Base-by-base conservation (phyloP, 768 basidiomycete species). In the Daedaleopsis sinensis region DNA sequence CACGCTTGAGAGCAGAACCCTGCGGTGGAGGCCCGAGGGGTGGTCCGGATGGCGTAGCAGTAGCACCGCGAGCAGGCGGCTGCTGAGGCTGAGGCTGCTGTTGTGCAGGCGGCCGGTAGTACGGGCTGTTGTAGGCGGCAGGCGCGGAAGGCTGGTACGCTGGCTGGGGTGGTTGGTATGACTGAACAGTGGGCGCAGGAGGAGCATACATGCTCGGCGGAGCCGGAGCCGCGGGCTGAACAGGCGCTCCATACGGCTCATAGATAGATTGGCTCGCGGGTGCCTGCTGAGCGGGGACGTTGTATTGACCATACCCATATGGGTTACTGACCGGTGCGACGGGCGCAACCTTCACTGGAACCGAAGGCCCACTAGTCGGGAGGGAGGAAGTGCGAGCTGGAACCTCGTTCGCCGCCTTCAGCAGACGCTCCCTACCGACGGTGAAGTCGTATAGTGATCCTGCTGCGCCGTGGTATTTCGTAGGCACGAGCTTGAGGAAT, bases 401-500 rank as follows among this genome's bases (percentile, higher is more conserved):
- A 1, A 67, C 32, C 23, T 66, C 55, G 19, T 57, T 64, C 15
- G 67, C 67, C 3, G 78, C 79, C 35, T 72, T 65, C 55, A 82
- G 67, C 13, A 87, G 63, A 43, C 85, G 76, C 42, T 83, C 80
- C 50, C 83, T 71, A 16, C 79, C 80, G 21, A 75, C 73, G 11
- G 73, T 71, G 70, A 79, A 77, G 67, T 82, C 73, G 55, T 77
- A 60, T 7, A 69, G 70, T 9, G 70, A 70, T 0, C 74, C 82
- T 5, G 78, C 76, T 3, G 83, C 79, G 6, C 90, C 90, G 50
- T 84, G 83, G 75, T 97, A 98, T 53, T 86, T 87, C 12, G 76
- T 67, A 1, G 97, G 97, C 0, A 89, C 93, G 66, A 93, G 76
- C 68, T 85, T 83, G 72, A 97, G 76, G 74, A 93, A 96, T 44